Evolutionary conservation across 345 rosid species (phyloP).

Genomic region (Gossypioides kirkii): DNA sequence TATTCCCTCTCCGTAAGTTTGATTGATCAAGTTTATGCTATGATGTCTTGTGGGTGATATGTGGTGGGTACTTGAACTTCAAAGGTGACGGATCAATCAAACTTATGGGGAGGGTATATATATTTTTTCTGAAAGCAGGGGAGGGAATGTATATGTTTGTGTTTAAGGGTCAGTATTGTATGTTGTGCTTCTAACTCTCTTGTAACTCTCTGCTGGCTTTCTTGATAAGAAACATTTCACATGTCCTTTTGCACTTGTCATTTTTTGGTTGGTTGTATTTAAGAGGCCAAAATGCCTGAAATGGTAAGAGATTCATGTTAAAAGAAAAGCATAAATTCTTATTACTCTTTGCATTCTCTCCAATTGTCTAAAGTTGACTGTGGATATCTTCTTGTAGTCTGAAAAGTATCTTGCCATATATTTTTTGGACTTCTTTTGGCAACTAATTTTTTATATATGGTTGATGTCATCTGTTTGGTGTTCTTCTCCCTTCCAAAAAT

Average conservation of each 20-base stretch:
- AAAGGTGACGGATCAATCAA: neutral
- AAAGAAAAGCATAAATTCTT: neutral
- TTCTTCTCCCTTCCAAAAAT: constrained; percentile 18
- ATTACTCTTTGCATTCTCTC: neutral
- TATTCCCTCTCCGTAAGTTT: neutral
- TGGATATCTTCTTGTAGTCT: neutral
- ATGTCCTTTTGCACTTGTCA: neutral
- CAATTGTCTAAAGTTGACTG: neutral
- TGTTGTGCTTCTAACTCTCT: too few species aligned
- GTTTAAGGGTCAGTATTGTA: too few species aligned
- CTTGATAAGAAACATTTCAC: neutral
- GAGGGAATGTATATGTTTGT: too few species aligned
- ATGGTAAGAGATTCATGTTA: neutral
- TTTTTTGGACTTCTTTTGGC: neutral
- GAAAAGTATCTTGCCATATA: neutral
- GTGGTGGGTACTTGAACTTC: neutral
- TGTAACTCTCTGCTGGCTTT: neutral
- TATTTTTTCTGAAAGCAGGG: too few species aligned
- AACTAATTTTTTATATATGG: neutral
- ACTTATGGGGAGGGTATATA: neutral
- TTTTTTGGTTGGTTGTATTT: neutral
- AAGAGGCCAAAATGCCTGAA: constrained; percentile 1
- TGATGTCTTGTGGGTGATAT: neutral
- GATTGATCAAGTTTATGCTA: neutral
- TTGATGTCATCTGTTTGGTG: neutral